Percentiles rank a stretch among this genome's conserved stretches.
Evolutionary conservation across 2,329 filamentous ascomycete species (phyloP).

Genomic region (Ophiostoma pallidulum): DNA sequence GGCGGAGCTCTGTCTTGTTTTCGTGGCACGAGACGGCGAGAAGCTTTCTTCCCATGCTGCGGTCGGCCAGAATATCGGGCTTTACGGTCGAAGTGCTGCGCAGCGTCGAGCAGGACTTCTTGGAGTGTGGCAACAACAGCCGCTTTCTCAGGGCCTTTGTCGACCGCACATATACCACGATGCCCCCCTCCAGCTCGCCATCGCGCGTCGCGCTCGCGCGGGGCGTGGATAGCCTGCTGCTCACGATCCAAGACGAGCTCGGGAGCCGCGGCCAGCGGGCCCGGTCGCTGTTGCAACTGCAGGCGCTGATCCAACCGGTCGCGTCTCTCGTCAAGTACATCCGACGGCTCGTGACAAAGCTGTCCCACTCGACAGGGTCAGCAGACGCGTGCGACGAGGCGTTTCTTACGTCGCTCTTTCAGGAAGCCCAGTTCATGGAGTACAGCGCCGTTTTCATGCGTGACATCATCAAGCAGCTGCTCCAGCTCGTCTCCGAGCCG

Average conservation of each 20-base stretch:
- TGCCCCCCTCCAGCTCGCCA: conserved; percentile 27
- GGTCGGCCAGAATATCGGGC: conserved; percentile 44
- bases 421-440: conserved; percentile 53
- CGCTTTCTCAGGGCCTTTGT: conserved; percentile 23
- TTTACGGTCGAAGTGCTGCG: conserved; percentile 42
- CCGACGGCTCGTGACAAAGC: conserved; percentile 38
- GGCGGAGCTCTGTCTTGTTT: conserved; percentile 64
- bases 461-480: conserved; percentile 56
- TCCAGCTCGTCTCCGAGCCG: conserved; percentile 31
- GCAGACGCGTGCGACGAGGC: conserved; percentile 44
- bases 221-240: conserved; percentile 38
- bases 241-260: conserved; percentile 40
- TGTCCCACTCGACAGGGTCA: conserved; percentile 23
- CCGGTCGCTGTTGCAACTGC: conserved; percentile 44
- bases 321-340: conserved; percentile 43
- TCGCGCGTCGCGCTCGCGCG: conserved; percentile 44
- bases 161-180: conserved; percentile 23
- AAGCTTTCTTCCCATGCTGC: conserved; percentile 41
- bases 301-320: conserved; percentile 38
- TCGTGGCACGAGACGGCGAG: conserved; percentile 43
- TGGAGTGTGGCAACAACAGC: conserved; percentile 38
- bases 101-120: conserved; percentile 37
- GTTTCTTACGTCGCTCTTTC: conserved; percentile 52
- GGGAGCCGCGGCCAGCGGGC: conserved; percentile 32
- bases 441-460: conserved; percentile 53